Conservation (phyloP, 1,284 basidiomycete genomes). For the Sanghuangporus sanghuang region DNA sequence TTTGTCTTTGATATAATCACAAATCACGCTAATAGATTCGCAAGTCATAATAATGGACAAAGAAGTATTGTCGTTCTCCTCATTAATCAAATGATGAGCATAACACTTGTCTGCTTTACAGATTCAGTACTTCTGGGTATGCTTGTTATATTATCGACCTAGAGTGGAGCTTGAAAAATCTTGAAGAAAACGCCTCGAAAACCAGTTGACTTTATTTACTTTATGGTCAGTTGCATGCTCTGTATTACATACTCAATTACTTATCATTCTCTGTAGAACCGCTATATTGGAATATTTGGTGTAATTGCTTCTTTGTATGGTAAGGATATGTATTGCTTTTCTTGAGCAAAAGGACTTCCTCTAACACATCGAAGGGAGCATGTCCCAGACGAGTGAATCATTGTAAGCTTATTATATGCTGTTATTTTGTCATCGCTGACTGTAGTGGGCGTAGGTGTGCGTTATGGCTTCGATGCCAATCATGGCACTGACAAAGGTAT, state of each 20-base stretch:
- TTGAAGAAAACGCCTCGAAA: background rate
- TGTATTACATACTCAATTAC: background rate
- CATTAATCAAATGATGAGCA: background rate
- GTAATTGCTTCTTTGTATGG: background rate
- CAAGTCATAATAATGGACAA: background rate
- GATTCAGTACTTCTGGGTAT: background rate
- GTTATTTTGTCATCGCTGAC: too few species aligned
- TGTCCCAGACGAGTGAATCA: background rate
- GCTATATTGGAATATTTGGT: background rate
- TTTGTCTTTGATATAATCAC: too few species aligned
- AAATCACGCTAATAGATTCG: background rate
- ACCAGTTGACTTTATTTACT: background rate
- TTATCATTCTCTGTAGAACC: background rate
- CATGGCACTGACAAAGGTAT: too few species aligned
- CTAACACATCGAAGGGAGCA: background rate
- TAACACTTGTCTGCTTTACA: background rate
- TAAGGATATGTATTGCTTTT: background rate
- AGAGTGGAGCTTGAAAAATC: background rate
- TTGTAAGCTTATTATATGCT: background rate
- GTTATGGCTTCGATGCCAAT: too few species aligned
- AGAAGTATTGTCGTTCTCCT: background rate
- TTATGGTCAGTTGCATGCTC: background rate
- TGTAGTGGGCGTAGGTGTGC: too few species aligned
- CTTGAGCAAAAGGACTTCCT: background rate
- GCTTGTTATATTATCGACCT: background rate